Base-by-base conservation (phyloP, 805 yeast species). In the Metschnikowia rubicola region DNA sequence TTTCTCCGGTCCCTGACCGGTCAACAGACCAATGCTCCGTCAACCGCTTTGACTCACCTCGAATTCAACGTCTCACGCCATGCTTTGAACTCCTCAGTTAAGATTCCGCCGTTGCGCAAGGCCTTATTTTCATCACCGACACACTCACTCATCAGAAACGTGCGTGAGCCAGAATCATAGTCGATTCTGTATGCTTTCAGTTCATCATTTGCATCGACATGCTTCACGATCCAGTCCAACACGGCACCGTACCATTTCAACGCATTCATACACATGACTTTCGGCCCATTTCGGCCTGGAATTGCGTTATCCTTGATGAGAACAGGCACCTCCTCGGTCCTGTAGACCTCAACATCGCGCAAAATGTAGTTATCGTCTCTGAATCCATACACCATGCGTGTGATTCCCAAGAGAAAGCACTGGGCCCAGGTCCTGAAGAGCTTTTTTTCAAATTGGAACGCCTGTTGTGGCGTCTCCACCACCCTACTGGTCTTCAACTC, bases 401-500 rank as follows among this genome's bases (percentile, higher is more conserved):
- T 83, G 17, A 94, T 78, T 4, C 99, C 99, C 38, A 88, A 73
- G 19, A 94, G 70, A 64, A 90, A 94, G 52, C 96, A 86, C 68
- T 90, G 98, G 2, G 96, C 88, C 99, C 99, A 94, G 0, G 95
- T 77, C 51, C 73, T 78, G 62, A 85, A 80, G 38, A 94, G 68
- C 65, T 89, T 90, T 45, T 74, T 76, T 61, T 92, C 97, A 61
- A 92, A 89, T 15, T 62, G 74, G 34, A 73, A 73, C 12, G 85
- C 81, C 34, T 84, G 84, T 12, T 75, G 72, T 5, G 81, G 79
- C 15, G 78, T 71, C 19, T 70, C 72, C 0, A 92, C 73, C 6
- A 75, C 70, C 37, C 77, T 70, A 2, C 85, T 68, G 1, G 96
- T 88, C 60, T 91, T 92, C 53, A 94, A 71, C 64, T 94, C 97